These are phyloP conservation scores for carrot (Daucus carota) DNA, from an alignment of 129 eudicot species.

Conservation along the genomic window DH1_v3.0 NC_030387.2:41095001-41095500, in stretches of 20 bases:
- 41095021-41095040: background rate
- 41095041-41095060: background rate
- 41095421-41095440: too few relatives aligned
- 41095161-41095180: background rate
- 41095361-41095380: background rate
- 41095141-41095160: slow-evolving; percentile 61
- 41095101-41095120: slow-evolving; percentile 77
- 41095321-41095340: background rate
- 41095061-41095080: slow-evolving; percentile 12
- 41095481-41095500: background rate
- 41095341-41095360: background rate
- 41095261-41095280: background rate
- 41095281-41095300: background rate
- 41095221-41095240: background rate
- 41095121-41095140: slow-evolving; percentile 77
- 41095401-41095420: too few relatives aligned
- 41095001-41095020: background rate
- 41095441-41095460: too few relatives aligned
- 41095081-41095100: slow-evolving; percentile 89
- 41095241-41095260: background rate
- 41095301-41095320: background rate
- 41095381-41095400: background rate
- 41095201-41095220: background rate
- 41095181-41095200: background rate
- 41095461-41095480: background rate